phyloP scores from a whole-genome alignment of 768 basidiomycete species.

The Lactifluus subvellereus region DNA sequence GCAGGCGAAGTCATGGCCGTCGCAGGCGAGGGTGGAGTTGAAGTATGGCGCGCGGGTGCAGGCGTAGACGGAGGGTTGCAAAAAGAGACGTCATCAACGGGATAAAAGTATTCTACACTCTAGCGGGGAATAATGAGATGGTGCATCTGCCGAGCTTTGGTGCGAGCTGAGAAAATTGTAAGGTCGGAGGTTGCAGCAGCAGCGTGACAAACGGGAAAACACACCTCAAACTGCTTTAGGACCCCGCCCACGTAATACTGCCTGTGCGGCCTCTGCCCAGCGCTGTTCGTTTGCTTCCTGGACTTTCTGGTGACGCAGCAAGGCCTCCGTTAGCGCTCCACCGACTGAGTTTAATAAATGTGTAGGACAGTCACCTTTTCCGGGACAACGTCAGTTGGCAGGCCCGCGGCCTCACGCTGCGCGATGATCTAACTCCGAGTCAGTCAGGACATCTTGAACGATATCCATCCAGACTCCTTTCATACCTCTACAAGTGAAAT shows the following conservation, averaged over 20 bases:
- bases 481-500: slow-evolving; percentile 8
- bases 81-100: slow-evolving; percentile 5
- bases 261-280: slow-evolving; percentile 20
- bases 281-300: slow-evolving; percentile 20
- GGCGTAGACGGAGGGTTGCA: slow-evolving; percentile 23
- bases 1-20: slow-evolving; percentile 26
- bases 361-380: slow-evolving; percentile 4
- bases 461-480: background rate
- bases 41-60: slow-evolving; percentile 29
- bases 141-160: background rate
- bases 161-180: background rate
- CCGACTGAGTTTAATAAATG: background rate
- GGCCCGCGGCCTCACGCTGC: slow-evolving; percentile 15
- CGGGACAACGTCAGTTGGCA: slow-evolving; percentile 16
- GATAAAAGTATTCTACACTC: slow-evolving; percentile 2
- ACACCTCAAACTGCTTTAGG: background rate
- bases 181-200: background rate
- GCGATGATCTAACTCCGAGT: slow-evolving; percentile 12
- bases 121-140: background rate
- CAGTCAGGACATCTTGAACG: background rate
- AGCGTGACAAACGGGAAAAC: background rate
- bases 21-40: slow-evolving; percentile 30
- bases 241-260: slow-evolving; percentile 9
- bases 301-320: slow-evolving; percentile 9
- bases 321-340: background rate